Conservation (phyloP, 306 rosid species). For the Sphenostylis stenocarpa region DNA sequence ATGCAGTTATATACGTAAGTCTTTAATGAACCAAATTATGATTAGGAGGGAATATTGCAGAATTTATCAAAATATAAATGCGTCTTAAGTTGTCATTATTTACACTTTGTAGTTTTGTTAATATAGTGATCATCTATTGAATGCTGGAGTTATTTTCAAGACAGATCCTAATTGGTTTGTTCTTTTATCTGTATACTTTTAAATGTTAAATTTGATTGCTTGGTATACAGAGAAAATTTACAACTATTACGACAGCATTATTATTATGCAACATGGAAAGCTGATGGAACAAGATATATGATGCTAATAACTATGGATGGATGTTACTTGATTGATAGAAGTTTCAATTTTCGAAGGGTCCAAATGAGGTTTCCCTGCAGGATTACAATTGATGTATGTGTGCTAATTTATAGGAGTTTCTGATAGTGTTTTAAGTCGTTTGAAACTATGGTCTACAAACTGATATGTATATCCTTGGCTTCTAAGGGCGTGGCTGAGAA, state of each 20-base stretch:
- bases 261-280: constrained; percentile 99
- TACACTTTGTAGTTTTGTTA: background rate
- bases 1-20: background rate
- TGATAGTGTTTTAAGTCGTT: constrained; percentile 23
- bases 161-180: constrained; percentile 12
- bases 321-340: constrained; percentile 88
- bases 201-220: constrained; percentile 20
- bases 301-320: constrained; percentile 92
- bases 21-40: background rate
- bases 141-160: background rate
- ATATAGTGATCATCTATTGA: constrained; percentile 15
- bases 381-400: constrained; percentile 64
- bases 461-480: constrained; percentile 42
- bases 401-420: constrained; percentile 9
- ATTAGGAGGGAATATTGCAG: background rate
- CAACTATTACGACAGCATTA: constrained; percentile 90
- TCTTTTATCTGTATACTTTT: constrained; percentile 14
- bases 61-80: background rate
- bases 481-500: constrained; percentile 64
- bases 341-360: constrained; percentile 84
- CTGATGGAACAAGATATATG: constrained; percentile 98
- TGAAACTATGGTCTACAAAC: constrained; percentile 33
- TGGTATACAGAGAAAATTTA: constrained; percentile 74
- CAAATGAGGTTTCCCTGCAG: constrained; percentile 98
- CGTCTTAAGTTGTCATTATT: constrained; percentile 1